These are phyloP conservation scores for Nothophaeocryptopus gaeumannii DNA, from an alignment of 2,329 filamentous ascomycete genomes.

Conservation along the genomic window DNA sequence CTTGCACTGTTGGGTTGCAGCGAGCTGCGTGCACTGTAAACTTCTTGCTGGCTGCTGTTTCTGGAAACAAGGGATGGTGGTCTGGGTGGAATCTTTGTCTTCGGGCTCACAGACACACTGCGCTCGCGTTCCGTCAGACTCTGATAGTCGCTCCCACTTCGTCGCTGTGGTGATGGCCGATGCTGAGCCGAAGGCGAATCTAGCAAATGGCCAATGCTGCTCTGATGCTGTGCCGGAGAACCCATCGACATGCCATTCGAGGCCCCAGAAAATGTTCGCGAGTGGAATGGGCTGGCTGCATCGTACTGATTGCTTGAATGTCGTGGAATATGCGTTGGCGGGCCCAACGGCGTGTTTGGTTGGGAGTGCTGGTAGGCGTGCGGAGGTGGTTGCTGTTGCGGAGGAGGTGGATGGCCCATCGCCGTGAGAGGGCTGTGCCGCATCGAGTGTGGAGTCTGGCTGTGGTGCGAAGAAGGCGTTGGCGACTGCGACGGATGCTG, in stretches of 20 bases:
- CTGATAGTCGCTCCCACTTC: conserved; percentile 37
- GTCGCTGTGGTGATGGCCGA: conserved; percentile 26
- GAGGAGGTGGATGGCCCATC: conserved; percentile 28
- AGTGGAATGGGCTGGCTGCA: conserved; percentile 33
- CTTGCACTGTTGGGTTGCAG: conserved; percentile 20
- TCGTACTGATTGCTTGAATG: conserved; percentile 28
- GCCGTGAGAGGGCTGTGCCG: conserved; percentile 31
- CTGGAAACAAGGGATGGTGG: conserved; percentile 31
- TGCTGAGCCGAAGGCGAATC: conserved; percentile 37
- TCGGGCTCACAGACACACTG: conserved; percentile 75
- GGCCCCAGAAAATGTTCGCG: conserved; percentile 32
- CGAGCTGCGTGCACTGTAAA: conserved; percentile 28
- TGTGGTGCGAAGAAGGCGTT: conserved; percentile 33
- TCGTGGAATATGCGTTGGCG: conserved; percentile 37
- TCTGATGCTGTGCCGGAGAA: conserved; percentile 32
- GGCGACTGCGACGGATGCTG: conserved; percentile 31
- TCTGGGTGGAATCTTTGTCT: conserved; percentile 51
- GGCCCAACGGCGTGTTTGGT: conserved; percentile 50
- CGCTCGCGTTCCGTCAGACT: conserved; percentile 64
- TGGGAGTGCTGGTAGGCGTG: conserved; percentile 45
- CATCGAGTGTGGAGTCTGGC: conserved; percentile 33
- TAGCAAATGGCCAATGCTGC: conserved; percentile 39
- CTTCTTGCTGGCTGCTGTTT: conserved; percentile 34
- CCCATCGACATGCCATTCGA: conserved; percentile 30
- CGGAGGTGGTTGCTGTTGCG: conserved; percentile 19